Percentiles rank a stretch among this genome's conserved stretches.
These are phyloP conservation scores for Apiospora aurea DNA, from an alignment of 2,329 filamentous ascomycete genomes.

Conservation along the genomic window DNA sequence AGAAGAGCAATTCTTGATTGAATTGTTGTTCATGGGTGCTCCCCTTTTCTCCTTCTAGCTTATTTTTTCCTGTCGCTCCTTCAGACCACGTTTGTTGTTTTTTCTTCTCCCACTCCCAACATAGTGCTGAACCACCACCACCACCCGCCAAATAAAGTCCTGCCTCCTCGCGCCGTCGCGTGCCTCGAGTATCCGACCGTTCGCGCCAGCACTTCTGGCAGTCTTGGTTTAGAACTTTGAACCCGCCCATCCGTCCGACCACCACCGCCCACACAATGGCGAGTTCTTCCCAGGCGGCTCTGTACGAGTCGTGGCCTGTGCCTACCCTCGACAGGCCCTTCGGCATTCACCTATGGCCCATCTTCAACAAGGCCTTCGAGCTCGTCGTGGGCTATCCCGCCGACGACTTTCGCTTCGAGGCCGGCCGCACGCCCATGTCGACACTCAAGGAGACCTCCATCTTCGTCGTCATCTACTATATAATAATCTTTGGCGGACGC, in stretches of 20 bases:
- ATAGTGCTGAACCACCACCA: constrained; percentile 2
- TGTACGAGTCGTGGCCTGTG: constrained; percentile 65
- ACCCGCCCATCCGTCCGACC: background rate
- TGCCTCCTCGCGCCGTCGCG: constrained; percentile 7
- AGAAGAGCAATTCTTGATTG: constrained; percentile 24
- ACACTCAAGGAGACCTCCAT: constrained; percentile 83
- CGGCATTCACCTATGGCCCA: constrained; percentile 89
- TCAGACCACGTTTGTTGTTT: constrained; percentile 15
- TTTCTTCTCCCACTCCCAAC: background rate
- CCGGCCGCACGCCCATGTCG: constrained; percentile 86
- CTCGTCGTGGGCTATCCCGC: constrained; percentile 80
- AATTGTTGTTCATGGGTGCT: constrained; percentile 18
- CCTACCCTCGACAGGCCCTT: constrained; percentile 93
- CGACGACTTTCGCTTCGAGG: constrained; percentile 84
- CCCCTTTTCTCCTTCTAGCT: constrained; percentile 22
- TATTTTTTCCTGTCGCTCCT: constrained; percentile 18
- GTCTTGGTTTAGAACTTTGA: background rate
- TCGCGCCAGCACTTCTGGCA: background rate
- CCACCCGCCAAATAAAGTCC: background rate
- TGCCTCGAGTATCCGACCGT: constrained; percentile 19
- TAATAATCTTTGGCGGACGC: constrained; percentile 90
- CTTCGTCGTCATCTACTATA: constrained; percentile 88
- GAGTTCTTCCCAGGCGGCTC: constrained; percentile 46
- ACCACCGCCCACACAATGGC: constrained; percentile 17
- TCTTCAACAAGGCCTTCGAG: constrained; percentile 89